A percentile compares a stretch with the other conserved stretches of the same genome.
Evolutionary conservation across 2,329 filamentous ascomycete genomes (phyloP).

Genomic region (Apiospora malaysiana): DNA sequence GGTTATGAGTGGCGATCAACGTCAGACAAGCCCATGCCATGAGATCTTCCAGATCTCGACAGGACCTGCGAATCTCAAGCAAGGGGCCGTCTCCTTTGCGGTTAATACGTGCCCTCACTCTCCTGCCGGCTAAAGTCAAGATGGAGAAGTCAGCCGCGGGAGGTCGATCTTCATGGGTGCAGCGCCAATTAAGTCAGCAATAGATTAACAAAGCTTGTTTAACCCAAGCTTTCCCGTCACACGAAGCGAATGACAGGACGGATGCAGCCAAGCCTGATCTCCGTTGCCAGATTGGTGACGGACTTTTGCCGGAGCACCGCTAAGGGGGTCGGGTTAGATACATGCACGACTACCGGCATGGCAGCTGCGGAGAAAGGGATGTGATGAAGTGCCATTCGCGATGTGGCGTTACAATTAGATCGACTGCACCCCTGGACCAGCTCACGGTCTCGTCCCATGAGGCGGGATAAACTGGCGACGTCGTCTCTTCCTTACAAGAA

Average conservation of each 20-base stretch:
- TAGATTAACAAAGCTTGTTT: conserved; percentile 11
- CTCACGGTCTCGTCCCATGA: background rate
- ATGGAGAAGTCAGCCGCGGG: background rate
- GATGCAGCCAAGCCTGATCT: background rate
- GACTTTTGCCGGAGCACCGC: background rate
- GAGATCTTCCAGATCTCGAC: background rate
- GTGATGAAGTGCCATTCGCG: background rate
- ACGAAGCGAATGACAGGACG: background rate
- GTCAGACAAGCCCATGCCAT: background rate
- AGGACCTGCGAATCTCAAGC: background rate
- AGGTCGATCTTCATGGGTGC: background rate
- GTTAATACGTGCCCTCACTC: background rate
- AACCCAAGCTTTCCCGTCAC: conserved; percentile 3
- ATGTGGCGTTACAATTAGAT: background rate
- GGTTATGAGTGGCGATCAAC: background rate
- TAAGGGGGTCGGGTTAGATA: too few species aligned
- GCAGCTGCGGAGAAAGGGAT: background rate
- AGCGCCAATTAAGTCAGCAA: background rate
- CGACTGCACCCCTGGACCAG: background rate
- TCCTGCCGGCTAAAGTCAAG: conserved; percentile 4
- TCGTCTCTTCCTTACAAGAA: background rate
- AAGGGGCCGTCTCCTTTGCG: background rate
- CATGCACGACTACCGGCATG: background rate
- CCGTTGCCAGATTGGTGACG: background rate
- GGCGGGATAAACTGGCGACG: background rate